Percentiles rank a stretch among this genome's conserved stretches.
Conservation (phyloP, 2,329 filamentous ascomycete species). For the Aspergillus pseudoterreus region DNA sequence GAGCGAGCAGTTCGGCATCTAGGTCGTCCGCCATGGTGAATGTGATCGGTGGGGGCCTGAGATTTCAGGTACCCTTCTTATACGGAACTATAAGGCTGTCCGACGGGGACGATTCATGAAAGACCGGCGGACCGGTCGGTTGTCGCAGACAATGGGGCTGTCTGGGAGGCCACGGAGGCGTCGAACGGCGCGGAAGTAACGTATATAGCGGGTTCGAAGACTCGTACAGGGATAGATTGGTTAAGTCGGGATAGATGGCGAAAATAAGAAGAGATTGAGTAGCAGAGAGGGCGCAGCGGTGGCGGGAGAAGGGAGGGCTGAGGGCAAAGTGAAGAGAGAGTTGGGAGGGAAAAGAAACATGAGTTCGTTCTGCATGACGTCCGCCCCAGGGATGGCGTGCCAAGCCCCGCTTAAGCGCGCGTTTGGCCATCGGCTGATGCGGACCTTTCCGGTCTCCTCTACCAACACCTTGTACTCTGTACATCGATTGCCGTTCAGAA, state of each 20-base stretch:
- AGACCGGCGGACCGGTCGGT: neutral
- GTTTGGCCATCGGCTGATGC: constrained; percentile 17
- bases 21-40: constrained; percentile 72
- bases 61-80: constrained; percentile 5
- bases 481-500: too few relatives aligned
- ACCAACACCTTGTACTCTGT: too few relatives aligned
- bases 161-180: constrained; percentile 7
- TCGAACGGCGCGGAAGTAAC: constrained; percentile 1
- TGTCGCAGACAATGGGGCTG: constrained; percentile 16
- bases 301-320: constrained; percentile 5
- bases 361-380: constrained; percentile 26
- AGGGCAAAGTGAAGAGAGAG: constrained; percentile 9
- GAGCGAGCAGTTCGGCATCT: constrained; percentile 88
- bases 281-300: neutral
- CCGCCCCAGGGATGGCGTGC: constrained; percentile 24
- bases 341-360: constrained; percentile 14
- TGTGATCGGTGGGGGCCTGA: constrained; percentile 9
- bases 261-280: neutral
- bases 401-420: constrained; percentile 30
- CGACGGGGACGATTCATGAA: neutral
- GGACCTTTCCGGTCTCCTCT: neutral
- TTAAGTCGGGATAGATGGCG: neutral
- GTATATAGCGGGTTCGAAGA: constrained; percentile 11
- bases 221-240: neutral
- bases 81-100: neutral